Base-by-base conservation (phyloP, 345 rosid genomes). In the Salix viminalis region DNA sequence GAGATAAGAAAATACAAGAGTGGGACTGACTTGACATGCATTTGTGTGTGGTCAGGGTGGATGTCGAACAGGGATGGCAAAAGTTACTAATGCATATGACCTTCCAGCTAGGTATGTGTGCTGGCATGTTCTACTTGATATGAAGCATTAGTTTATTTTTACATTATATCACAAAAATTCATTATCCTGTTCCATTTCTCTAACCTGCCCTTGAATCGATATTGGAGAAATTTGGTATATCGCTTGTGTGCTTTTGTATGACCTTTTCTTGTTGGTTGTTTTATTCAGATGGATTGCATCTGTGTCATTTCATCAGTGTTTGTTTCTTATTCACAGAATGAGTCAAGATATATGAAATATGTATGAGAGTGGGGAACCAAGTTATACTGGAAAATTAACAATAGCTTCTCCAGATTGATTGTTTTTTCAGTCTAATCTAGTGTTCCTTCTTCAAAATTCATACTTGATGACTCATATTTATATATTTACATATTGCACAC, bases 61-160 rank as follows among this genome's bases (percentile, higher is more conserved):
- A 72, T 94, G 98, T 88, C 86, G 98, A 73, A 96, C 99, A 30
- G 99, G 99, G 79, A 91, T 90, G 97, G 98, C 97, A 1, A 96
- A 94, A 87, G 90, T 89, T 84, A 96, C 99, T 69, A 87, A 86
- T 85, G 98, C 97, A 37, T 92, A 94, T 88, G 94, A 94, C 83
- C 94, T 96, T 82, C 99, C 99, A 41, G 91, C 95, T 76, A 93
- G 99, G 99, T 96, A 69, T 21, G 91, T 80, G 72, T 72, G 46
- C 54, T 54, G 62, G 48, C 39, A 19, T 36, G 26, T 67, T 69
- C 46, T 39, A 79, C 67, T 50, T 41, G 30, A 34, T 74, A 42
- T 23, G 61, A 26, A 60, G 21, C 64, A 52, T 52, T 54, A 52
- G 26, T 54, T 13, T 71, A 4, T 71, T 64, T n/a, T 16, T 76